A percentile compares a stretch with the other conserved stretches of the same genome.
Evolutionary conservation across 352 stramenopile genomes (phyloP).

Genomic region (Phytophthora sp.): DNA sequence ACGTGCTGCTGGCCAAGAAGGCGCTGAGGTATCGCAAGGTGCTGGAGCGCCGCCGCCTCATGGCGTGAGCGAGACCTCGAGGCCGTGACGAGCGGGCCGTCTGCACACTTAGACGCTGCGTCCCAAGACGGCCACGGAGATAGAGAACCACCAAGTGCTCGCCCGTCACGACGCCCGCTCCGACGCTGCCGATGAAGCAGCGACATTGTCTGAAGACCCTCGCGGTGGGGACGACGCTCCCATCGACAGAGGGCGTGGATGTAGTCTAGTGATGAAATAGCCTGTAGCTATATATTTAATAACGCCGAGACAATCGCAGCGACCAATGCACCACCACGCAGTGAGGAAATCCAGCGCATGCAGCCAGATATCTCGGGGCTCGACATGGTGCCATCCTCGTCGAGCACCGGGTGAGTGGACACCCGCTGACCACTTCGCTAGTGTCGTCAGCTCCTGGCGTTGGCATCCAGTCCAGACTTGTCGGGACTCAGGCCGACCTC

Average conservation of each 20-base stretch:
- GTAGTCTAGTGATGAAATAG: slow-evolving; percentile 24
- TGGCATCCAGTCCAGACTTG: too few species aligned
- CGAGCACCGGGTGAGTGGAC: too few species aligned
- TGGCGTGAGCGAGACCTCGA: slow-evolving; percentile 1
- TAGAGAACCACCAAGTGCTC: too few species aligned
- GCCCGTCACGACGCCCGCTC: neutral
- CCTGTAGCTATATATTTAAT: slow-evolving; percentile 30
- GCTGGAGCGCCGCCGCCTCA: slow-evolving; percentile 16
- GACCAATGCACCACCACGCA: too few species aligned
- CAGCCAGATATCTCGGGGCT: too few species aligned
- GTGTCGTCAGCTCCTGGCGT: too few species aligned
- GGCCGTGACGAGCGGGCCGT: neutral
- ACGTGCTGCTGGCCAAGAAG: slow-evolving; percentile 43
- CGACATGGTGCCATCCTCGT: too few species aligned
- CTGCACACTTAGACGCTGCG: slow-evolving; percentile 3
- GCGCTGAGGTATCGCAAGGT: slow-evolving; percentile 43
- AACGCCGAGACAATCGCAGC: slow-evolving; percentile 6
- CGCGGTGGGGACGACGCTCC: neutral
- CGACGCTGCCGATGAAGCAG: neutral
- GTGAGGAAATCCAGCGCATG: too few species aligned
- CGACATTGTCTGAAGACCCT: slow-evolving; percentile 6
- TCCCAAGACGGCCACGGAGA: neutral
- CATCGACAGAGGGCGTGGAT: neutral
- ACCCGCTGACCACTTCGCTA: too few species aligned
- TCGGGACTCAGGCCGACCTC: too few species aligned